Conservation (phyloP, 768 basidiomycete species). For the Suillus weaverae region DNA sequence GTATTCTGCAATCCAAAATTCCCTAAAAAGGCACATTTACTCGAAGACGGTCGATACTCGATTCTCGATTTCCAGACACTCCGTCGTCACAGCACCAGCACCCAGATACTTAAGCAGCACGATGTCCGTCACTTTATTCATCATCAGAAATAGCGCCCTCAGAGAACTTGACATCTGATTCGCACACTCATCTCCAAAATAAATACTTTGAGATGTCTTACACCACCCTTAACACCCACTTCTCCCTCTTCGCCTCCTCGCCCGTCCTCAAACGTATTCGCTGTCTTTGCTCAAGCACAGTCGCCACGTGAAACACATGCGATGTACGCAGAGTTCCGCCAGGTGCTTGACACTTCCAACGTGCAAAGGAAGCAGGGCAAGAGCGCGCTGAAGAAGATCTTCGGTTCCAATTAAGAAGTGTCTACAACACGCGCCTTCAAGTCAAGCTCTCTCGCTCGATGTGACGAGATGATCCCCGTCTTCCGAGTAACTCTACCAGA, state of each 20-base stretch:
- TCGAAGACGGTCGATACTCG: background rate
- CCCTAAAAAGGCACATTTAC: background rate
- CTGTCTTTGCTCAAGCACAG: conserved; percentile 33
- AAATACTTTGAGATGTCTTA: conserved; percentile 28
- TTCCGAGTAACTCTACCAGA: background rate
- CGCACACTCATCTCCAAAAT: background rate
- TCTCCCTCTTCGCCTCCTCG: conserved; percentile 22
- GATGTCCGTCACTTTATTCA: background rate
- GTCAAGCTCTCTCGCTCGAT: background rate
- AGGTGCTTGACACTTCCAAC: conserved; percentile 11
- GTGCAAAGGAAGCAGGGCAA: background rate
- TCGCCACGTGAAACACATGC: conserved; percentile 39
- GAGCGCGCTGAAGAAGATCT: conserved; percentile 5
- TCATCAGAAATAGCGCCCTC: background rate
- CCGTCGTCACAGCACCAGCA: conserved; percentile 4
- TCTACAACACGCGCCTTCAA: background rate
- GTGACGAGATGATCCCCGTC: background rate
- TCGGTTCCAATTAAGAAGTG: background rate
- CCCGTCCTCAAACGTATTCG: conserved; percentile 31
- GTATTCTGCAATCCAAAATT: background rate
- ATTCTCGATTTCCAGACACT: background rate
- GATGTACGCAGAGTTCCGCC: conserved; percentile 39
- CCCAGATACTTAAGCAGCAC: conserved; percentile 1
- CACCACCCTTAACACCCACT: conserved; percentile 15
- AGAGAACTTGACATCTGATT: background rate